Evolutionary conservation across 768 basidiomycete genomes (phyloP).

Genomic region (Chiua virens): DNA sequence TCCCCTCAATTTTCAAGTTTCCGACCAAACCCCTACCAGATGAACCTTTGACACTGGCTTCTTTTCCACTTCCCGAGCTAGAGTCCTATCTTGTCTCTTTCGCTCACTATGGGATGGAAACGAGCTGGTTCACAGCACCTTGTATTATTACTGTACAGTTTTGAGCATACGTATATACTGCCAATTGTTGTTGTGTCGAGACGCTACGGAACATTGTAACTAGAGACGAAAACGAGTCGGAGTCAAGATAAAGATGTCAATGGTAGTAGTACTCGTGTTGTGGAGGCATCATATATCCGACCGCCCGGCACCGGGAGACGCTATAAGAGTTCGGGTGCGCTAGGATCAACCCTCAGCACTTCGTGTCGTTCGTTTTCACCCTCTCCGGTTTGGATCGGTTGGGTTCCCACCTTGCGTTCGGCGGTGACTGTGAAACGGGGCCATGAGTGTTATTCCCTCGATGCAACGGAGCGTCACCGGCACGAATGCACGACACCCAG

Average conservation of each 20-base stretch:
- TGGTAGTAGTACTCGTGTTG: too few species aligned
- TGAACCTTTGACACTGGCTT: background rate
- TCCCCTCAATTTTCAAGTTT: background rate
- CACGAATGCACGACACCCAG: background rate
- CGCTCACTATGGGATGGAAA: conserved; percentile 4
- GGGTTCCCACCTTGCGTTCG: conserved; percentile 40
- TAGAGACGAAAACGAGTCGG: background rate
- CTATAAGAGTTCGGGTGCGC: too few species aligned
- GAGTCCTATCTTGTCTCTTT: background rate
- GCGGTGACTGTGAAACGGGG: conserved; percentile 44
- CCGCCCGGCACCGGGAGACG: too few species aligned
- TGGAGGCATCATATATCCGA: too few species aligned
- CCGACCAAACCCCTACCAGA: background rate
- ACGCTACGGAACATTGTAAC: background rate
- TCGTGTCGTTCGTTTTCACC: too few species aligned
- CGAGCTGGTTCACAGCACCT: conserved; percentile 5
- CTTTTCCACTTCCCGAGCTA: background rate
- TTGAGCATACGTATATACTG: conserved; percentile 13
- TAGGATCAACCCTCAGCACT: too few species aligned
- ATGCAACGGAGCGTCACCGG: background rate
- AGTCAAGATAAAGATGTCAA: too few species aligned
- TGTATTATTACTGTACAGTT: conserved; percentile 32
- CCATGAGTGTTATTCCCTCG: too few species aligned
- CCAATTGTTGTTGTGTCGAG: background rate
- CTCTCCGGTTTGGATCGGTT: too few species aligned